Evolutionary conservation across 495 filamentous ascomycete genomes (phyloP).

Genomic region (Eremomyces bilateralis): DNA sequence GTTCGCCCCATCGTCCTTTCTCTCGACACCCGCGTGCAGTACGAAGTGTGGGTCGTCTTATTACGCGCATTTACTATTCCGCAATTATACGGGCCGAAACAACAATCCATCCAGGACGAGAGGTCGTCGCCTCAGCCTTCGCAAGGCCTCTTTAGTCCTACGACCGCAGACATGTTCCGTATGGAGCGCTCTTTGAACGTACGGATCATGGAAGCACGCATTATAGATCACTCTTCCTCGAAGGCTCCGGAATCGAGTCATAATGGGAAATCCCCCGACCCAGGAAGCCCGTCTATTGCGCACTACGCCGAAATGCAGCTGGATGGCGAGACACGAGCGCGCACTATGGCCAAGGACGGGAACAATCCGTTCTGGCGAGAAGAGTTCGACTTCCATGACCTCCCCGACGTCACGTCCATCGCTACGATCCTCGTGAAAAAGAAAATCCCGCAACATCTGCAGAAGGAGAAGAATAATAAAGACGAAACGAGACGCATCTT

Average conservation of each 20-base stretch:
- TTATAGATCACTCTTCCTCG: too few species aligned
- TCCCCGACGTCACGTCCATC: constrained; percentile 59
- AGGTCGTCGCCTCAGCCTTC: constrained; percentile 5
- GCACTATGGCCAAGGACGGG: constrained; percentile 59
- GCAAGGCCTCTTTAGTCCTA: constrained; percentile 10
- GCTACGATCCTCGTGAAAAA: constrained; percentile 67
- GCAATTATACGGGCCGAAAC: constrained; percentile 56
- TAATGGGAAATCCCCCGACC: constrained; percentile 5
- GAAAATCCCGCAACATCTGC: constrained; percentile 16
- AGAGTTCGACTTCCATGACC: constrained; percentile 67
- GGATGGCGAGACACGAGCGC: constrained; percentile 70
- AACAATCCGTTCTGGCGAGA: constrained; percentile 87
- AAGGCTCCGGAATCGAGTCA: constrained; percentile 14
- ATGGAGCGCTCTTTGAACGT: constrained; percentile 39
- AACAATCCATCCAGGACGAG: constrained; percentile 17
- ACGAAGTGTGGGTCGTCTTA: constrained; percentile 94
- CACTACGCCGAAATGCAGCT: constrained; percentile 86
- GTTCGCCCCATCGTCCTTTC: constrained; percentile 63
- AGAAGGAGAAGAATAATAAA: constrained; percentile 5
- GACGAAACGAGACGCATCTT: constrained; percentile 4
- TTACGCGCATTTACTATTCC: constrained; percentile 83
- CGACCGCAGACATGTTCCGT: constrained; percentile 36
- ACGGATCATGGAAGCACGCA: constrained; percentile 37
- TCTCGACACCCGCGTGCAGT: constrained; percentile 67
- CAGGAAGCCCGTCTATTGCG: constrained; percentile 4